These are phyloP conservation scores for Acanthamoeba healyi DNA, from an alignment of 208 protist species.

Conservation along the genomic window DNA sequence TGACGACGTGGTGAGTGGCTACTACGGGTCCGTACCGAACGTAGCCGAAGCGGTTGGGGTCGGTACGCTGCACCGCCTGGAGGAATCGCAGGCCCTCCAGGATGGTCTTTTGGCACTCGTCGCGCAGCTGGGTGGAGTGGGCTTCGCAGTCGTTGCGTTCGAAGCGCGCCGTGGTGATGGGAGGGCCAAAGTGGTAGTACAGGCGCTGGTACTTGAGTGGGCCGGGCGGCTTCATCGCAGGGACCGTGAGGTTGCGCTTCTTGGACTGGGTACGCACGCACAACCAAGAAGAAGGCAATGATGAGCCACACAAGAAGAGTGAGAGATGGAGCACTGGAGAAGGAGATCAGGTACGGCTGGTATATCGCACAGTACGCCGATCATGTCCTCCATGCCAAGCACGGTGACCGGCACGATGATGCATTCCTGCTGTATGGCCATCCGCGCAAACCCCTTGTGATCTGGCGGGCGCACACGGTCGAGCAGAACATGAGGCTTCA, in stretches of 20 bases:
- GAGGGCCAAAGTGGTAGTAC: slow-evolving; percentile 37
- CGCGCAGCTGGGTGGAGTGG: background rate
- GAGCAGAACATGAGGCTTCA: background rate
- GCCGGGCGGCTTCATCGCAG: slow-evolving; percentile 28
- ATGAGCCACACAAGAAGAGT: background rate
- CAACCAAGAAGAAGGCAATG: no score
- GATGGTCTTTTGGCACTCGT: background rate
- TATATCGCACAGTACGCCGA: slow-evolving; percentile 3
- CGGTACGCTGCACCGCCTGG: background rate
- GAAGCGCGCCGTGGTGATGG: background rate
- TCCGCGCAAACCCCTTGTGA: slow-evolving; percentile 41
- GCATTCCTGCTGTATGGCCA: background rate
- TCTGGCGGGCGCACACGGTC: background rate
- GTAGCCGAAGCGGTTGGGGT: slow-evolving; percentile 31
- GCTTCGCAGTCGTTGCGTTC: background rate
- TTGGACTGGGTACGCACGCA: background rate
- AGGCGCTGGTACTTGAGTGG: slow-evolving; percentile 29
- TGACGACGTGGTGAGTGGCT: background rate
- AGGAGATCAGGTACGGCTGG: background rate
- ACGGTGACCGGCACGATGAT: slow-evolving; percentile 8
- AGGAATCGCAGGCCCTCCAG: background rate
- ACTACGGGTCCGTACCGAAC: background rate
- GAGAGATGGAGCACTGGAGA: background rate
- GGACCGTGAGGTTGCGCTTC: slow-evolving; percentile 7
- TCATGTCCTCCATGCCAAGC: slow-evolving; percentile 60